phyloP scores from a whole-genome alignment of 306 rosid genomes.

The Cucumis sativus region DNA sequence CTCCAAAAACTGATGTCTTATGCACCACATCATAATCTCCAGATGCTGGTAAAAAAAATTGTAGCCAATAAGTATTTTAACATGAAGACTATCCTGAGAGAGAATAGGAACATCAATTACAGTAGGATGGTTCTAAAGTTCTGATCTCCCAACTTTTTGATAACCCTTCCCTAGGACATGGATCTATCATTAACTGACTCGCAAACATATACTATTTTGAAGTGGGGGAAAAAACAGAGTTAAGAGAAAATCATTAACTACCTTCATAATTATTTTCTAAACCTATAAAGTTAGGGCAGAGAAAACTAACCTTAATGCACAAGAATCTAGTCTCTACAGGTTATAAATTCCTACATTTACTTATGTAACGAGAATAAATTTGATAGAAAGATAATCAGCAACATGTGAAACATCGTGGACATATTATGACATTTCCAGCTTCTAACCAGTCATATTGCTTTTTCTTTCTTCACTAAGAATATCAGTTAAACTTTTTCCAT shows the following conservation, averaged over 20 bases:
- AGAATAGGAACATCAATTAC: neutral
- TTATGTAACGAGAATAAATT: neutral
- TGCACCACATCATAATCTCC: conserved; percentile 86
- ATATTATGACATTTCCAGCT: neutral
- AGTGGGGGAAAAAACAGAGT: neutral
- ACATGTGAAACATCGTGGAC: neutral
- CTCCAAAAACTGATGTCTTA: conserved; percentile 64
- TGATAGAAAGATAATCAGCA: neutral
- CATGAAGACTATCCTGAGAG: neutral
- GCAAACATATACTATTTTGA: neutral
- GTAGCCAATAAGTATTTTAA: neutral
- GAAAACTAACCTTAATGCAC: neutral
- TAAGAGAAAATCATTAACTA: neutral
- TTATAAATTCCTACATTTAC: neutral
- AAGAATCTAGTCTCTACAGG: neutral
- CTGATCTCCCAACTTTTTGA: neutral
- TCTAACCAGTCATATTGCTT: neutral
- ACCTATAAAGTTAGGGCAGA: neutral
- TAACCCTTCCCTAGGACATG: neutral
- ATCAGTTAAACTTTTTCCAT: neutral
- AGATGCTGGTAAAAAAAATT: conserved; percentile 51
- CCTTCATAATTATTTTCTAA: neutral
- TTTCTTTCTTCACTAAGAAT: neutral
- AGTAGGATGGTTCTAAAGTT: neutral
- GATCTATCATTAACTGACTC: neutral